Evolutionary conservation across 345 rosid species (phyloP).

Genomic region (Eucalyptus erythrocorys): DNA sequence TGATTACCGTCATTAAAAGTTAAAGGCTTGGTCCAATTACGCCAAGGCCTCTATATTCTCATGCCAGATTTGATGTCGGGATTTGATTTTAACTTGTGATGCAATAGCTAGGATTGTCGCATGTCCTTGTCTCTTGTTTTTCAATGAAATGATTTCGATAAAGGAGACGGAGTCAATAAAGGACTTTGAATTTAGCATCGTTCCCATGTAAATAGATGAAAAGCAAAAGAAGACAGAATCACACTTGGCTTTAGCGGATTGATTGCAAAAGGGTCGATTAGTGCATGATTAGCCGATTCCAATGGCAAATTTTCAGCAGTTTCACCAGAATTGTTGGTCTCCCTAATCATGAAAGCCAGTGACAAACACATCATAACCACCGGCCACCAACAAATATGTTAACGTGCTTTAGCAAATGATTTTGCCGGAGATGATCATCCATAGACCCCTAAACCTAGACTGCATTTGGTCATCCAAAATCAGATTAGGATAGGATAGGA

Average conservation of each 20-base stretch:
- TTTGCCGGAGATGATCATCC: not conserved
- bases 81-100: not conserved
- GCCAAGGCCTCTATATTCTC: not conserved
- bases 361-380: not conserved
- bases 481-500: rapidly evolving
- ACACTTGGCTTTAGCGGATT: not conserved
- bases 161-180: not conserved
- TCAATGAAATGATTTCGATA: not conserved
- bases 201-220: not conserved
- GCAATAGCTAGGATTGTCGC: not conserved
- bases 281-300: too few species aligned
- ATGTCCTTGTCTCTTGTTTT: not conserved
- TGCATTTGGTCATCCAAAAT: not conserved
- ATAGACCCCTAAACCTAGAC: not conserved
- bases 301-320: not conserved
- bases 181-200: not conserved
- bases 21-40: not conserved
- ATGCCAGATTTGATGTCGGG: not conserved
- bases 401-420: not conserved
- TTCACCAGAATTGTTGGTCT: not conserved
- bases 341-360: not conserved
- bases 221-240: not conserved
- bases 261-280: not conserved
- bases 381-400: not conserved
- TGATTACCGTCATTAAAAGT: not conserved